Percentiles rank a stretch among this genome's conserved stretches.
phyloP scores from a whole-genome alignment of 257 asterid genomes.

The Gentiana dahurica region DNA sequence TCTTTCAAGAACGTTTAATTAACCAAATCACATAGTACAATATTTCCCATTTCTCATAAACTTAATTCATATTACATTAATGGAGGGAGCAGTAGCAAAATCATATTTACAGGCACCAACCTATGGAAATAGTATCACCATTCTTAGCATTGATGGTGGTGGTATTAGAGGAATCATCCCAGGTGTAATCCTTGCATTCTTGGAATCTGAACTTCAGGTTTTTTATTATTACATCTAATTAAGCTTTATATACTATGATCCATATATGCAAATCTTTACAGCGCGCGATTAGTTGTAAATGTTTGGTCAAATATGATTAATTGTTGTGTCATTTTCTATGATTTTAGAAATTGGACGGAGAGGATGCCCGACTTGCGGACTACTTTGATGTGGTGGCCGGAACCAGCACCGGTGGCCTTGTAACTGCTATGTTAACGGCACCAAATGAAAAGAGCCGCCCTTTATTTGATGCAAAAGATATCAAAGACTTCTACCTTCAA shows the following conservation, averaged over 20 bases:
- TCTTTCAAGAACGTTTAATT: too few species aligned
- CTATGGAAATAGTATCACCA: conserved; percentile 27
- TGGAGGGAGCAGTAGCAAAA: not conserved
- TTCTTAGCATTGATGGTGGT: conserved; percentile 11
- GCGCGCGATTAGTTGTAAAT: too few species aligned
- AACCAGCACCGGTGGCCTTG: conserved; percentile 60
- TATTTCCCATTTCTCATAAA: too few species aligned
- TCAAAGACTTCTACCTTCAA: conserved; percentile 45
- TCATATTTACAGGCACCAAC: conserved; percentile 22
- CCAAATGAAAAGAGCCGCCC: conserved; percentile 44
- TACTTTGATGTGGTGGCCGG: conserved; percentile 55
- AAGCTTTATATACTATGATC: too few species aligned
- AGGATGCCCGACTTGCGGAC: conserved; percentile 37
- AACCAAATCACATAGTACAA: too few species aligned
- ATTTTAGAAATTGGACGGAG: conserved; percentile 37
- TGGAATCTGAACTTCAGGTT: too few species aligned
- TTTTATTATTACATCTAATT: too few species aligned
- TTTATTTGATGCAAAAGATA: conserved; percentile 43
- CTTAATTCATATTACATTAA: not conserved
- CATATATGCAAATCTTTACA: too few species aligned
- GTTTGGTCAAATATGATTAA: too few species aligned
- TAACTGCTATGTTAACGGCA: conserved; percentile 53
- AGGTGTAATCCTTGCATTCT: too few species aligned
- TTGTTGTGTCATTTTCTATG: too few species aligned
- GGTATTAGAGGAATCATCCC: too few species aligned